phyloP scores from a whole-genome alignment of 139 green algal species.

The Gonium pectorale region DNA sequence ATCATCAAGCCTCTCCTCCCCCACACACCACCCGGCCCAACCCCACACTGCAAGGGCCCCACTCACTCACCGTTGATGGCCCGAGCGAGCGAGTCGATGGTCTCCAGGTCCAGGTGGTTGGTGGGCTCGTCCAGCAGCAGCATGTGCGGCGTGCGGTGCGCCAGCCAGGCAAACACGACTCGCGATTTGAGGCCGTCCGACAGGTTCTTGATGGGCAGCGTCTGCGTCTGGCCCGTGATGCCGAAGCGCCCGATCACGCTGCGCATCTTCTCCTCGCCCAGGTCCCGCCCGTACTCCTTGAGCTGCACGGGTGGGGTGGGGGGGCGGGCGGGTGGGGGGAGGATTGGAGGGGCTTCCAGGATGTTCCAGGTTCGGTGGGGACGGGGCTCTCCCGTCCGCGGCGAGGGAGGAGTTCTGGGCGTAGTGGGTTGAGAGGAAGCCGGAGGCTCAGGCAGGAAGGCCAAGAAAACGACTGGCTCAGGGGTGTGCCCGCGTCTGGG shows the following conservation, averaged over 20 bases:
- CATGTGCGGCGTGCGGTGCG: constrained; percentile 63
- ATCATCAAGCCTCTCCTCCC: no score
- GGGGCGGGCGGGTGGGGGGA: no score
- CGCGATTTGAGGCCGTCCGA: constrained; percentile 92
- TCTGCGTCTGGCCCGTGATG: constrained; percentile 80
- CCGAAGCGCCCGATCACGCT: constrained; percentile 80
- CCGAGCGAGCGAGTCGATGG: constrained; percentile 93
- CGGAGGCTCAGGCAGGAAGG: no score
- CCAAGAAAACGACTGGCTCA: no score
- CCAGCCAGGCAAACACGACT: constrained; percentile 94
- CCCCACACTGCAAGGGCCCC: not conserved
- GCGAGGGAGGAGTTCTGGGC: no score
- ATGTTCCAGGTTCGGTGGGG: no score
- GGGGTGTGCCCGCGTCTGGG: no score
- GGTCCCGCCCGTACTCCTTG: constrained; percentile 66
- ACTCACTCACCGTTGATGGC: constrained; percentile 85
- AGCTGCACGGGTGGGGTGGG: constrained; percentile 46
- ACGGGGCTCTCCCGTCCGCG: no score
- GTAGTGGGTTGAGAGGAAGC: no score
- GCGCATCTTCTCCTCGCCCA: constrained; percentile 80
- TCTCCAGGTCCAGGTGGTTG: constrained; percentile 94
- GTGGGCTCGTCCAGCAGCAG: constrained; percentile 63
- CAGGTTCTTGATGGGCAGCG: constrained; percentile 84
- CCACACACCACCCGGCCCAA: no score
- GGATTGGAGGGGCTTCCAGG: no score